These are phyloP conservation scores for Aspergillus carlsbadensis DNA, from an alignment of 495 filamentous ascomycete genomes.

Conservation along the genomic window DNA sequence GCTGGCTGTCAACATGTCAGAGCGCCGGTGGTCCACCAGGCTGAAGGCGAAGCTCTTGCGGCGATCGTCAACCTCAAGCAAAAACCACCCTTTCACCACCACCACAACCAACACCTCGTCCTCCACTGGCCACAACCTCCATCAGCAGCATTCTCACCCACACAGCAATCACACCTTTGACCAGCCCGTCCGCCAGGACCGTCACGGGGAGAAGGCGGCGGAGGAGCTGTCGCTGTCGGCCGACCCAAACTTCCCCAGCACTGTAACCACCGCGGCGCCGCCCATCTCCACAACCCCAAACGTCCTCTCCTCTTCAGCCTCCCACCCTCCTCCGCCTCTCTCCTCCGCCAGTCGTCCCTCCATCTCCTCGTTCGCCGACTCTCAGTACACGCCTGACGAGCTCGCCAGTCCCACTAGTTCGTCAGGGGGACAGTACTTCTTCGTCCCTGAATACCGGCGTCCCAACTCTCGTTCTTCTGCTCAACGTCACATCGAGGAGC, in stretches of 20 bases:
- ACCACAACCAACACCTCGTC: slow-evolving; percentile 9
- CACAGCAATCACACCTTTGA: neutral
- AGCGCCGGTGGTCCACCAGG: slow-evolving; percentile 37
- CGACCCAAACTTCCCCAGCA: slow-evolving; percentile 13
- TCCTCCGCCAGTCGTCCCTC: slow-evolving; percentile 11
- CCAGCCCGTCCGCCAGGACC: neutral
- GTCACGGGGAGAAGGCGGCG: slow-evolving; percentile 9
- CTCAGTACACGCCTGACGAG: slow-evolving; percentile 15
- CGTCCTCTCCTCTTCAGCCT: neutral
- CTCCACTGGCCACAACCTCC: slow-evolving; percentile 4
- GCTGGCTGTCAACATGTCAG: slow-evolving; percentile 26
- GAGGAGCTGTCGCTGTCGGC: slow-evolving; percentile 8
- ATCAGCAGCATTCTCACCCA: neutral
- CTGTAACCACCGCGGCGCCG: neutral
- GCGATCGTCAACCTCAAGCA: slow-evolving; percentile 38
- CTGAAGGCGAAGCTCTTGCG: slow-evolving; percentile 40
- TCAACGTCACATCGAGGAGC: slow-evolving; percentile 4
- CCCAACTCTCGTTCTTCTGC: slow-evolving; percentile 1
- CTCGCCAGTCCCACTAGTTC: slow-evolving; percentile 7
- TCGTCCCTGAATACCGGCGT: slow-evolving; percentile 8
- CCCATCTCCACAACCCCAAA: slow-evolving; percentile 9
- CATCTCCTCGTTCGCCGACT: slow-evolving; percentile 11
- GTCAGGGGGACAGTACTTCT: slow-evolving; percentile 9
- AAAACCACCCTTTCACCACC: slow-evolving; percentile 22
- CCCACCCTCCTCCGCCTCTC: slow-evolving; percentile 7